Conservation (phyloP, 495 filamentous ascomycete genomes). For the Penicillium goetzii region DNA sequence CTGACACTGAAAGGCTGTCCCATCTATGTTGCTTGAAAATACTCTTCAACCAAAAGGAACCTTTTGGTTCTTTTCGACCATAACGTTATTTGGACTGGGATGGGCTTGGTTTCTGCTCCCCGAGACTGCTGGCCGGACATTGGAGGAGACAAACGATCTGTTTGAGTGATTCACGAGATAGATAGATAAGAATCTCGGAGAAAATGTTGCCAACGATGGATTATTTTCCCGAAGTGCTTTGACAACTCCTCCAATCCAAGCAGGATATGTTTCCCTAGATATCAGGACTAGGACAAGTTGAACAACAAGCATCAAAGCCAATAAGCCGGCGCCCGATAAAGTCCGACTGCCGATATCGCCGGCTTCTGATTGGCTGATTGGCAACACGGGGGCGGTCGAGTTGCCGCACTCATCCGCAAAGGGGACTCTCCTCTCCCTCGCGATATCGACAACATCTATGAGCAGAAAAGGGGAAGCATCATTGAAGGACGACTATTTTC, state of each 20-base stretch:
- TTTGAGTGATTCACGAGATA: not conserved
- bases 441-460: not conserved
- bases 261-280: not conserved
- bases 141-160: conserved; percentile 19
- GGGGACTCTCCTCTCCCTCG: conserved; percentile 5
- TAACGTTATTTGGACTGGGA: conserved; percentile 51
- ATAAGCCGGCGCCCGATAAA: not conserved
- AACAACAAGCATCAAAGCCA: too few relatives aligned
- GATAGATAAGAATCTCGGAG: not conserved
- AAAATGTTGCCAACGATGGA: too few relatives aligned
- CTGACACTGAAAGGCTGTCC: conserved; percentile 28
- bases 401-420: conserved; percentile 14
- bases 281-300: not conserved
- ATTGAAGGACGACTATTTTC: not conserved
- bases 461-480: conserved; percentile 8
- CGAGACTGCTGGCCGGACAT: conserved; percentile 23
- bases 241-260: not conserved
- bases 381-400: conserved; percentile 13
- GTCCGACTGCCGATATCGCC: conserved; percentile 3
- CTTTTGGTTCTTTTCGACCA: conserved; percentile 63
- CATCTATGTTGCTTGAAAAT: conserved; percentile 52
- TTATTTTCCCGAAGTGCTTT: not conserved
- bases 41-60: conserved; percentile 43
- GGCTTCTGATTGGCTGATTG: conserved; percentile 1
- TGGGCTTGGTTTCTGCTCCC: conserved; percentile 43